Base-by-base conservation (phyloP, 306 rosid species). In the Inga oerstediana region DNA sequence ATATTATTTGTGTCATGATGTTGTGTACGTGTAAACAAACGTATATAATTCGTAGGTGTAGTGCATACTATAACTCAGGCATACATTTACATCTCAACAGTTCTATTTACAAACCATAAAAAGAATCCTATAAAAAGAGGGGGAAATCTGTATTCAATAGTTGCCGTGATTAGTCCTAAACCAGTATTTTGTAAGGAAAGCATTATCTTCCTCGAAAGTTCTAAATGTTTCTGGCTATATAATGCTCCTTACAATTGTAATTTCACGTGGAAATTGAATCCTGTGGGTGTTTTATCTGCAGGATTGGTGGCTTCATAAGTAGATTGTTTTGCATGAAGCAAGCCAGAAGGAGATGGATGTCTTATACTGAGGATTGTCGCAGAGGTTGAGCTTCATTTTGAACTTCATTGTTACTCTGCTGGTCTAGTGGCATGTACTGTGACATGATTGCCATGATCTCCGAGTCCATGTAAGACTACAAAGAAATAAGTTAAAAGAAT, bases 381-480 rank as follows among this genome's bases (percentile, higher is more conserved):
- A 89, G 79, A 24, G 94, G 93, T 59, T 92, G 92, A 64, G 89
- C 59, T 74, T 90, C 98, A 3, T 62, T 80, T 16, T 87, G 98
- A 80, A 85, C 94, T 75, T 86, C 90, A 48, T 87, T 49, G 16
- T 49, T 88, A 30, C 85, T 84, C 45, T 89, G 91, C 75, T 95
- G 88, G 84, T 95, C 99, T 5, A 95, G 82, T 51, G 99, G 99
- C 99, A 95, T 95, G 94, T 95, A 95, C 34, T 95, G 98, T 44
- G 99, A 95, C 99, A 95, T 93, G 81, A 95, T 95, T 66, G 99
- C 91, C 99, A 90, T 93, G 84, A 95, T 91, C 93, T 95, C 99
- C 2, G 99, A 91, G 84, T 95, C 99, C 99, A 95, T 93, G 93
- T 95, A 95, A 68, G 98, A 90, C 99, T 95, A 85, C 46, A 83